Percentiles rank a stretch among this genome's conserved stretches.
Conservation (phyloP, 306 rosid genomes). For the Corylus americana region DNA sequence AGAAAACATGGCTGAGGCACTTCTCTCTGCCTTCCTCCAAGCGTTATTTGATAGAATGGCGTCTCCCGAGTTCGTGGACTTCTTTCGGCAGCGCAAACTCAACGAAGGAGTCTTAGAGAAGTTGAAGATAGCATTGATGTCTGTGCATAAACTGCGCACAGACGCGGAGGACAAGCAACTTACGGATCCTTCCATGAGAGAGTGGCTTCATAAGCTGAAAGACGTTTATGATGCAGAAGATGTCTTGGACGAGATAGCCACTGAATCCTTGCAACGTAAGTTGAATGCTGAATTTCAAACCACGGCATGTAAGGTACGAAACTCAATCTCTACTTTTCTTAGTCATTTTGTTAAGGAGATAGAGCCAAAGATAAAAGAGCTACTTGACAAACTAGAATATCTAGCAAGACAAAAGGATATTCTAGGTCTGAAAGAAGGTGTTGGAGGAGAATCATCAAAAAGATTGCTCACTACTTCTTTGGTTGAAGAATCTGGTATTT, state of each 20-base stretch:
- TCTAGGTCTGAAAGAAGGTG: neutral
- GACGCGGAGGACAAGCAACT: constrained; percentile 16
- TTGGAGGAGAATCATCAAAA: too few species aligned
- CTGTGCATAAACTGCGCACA: neutral
- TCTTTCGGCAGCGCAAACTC: neutral
- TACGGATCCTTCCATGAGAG: neutral
- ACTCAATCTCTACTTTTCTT: too few species aligned
- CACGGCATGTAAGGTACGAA: neutral
- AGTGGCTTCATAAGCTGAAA: neutral
- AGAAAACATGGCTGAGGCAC: too few species aligned
- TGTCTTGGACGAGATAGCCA: constrained; percentile 2
- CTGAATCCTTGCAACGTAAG: neutral
- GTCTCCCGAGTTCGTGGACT: neutral
- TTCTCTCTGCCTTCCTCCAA: too few species aligned
- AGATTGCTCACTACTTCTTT: too few species aligned
- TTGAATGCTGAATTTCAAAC: neutral
- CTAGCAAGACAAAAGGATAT: neutral
- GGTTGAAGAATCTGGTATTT: too few species aligned
- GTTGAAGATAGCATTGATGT: neutral
- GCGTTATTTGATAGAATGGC: too few species aligned
- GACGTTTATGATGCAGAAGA: neutral
- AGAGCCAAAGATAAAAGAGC: too few species aligned
- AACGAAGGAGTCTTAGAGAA: neutral
- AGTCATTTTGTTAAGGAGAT: too few species aligned
- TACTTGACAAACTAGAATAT: neutral